These are phyloP conservation scores for Lipomyces mesembrius DNA, from an alignment of 805 yeast genomes.

Conservation along the genomic window DNA sequence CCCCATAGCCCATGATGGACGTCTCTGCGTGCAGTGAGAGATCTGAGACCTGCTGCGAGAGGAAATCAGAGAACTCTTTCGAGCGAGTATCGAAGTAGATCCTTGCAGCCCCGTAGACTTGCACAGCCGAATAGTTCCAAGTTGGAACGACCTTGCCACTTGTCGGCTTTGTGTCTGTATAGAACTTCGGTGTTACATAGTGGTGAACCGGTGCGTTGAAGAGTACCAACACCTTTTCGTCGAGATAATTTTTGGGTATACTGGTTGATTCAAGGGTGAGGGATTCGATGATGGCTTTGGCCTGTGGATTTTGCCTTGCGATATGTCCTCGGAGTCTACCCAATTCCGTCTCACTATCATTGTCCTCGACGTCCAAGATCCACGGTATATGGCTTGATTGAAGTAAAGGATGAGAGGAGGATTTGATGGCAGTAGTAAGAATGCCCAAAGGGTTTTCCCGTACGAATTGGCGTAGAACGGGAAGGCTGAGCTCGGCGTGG, in stretches of 20 bases:
- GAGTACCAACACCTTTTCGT: slow-evolving; percentile 54
- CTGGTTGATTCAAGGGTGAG: not conserved
- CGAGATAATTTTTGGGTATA: slow-evolving; percentile 44
- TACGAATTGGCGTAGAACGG: slow-evolving; percentile 45
- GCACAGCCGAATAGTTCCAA: slow-evolving; percentile 67
- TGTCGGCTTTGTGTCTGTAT: slow-evolving; percentile 55
- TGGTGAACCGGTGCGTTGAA: slow-evolving; percentile 52
- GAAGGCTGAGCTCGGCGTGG: slow-evolving; percentile 37
- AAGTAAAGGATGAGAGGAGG: slow-evolving; percentile 45
- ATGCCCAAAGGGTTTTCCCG: slow-evolving; percentile 57
- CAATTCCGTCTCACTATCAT: slow-evolving; percentile 48
- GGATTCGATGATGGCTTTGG: slow-evolving; percentile 42
- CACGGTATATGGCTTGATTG: slow-evolving; percentile 66
- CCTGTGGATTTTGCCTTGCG: slow-evolving; percentile 59
- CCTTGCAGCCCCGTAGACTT: slow-evolving; percentile 57
- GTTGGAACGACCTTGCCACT: slow-evolving; percentile 72
- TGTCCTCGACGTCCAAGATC: slow-evolving; percentile 43
- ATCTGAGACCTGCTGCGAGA: slow-evolving; percentile 51
- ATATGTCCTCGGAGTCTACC: slow-evolving; percentile 58
- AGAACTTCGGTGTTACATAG: slow-evolving; percentile 66
- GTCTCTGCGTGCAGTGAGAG: slow-evolving; percentile 57
- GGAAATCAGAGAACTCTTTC: slow-evolving; percentile 39
- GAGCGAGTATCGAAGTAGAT: slow-evolving; percentile 48
- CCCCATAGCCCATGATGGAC: slow-evolving; percentile 35
- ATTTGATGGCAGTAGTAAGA: slow-evolving; percentile 45